Evolutionary conservation across 495 filamentous ascomycete genomes (phyloP).

Genomic region (Aspergillus hancockii): DNA sequence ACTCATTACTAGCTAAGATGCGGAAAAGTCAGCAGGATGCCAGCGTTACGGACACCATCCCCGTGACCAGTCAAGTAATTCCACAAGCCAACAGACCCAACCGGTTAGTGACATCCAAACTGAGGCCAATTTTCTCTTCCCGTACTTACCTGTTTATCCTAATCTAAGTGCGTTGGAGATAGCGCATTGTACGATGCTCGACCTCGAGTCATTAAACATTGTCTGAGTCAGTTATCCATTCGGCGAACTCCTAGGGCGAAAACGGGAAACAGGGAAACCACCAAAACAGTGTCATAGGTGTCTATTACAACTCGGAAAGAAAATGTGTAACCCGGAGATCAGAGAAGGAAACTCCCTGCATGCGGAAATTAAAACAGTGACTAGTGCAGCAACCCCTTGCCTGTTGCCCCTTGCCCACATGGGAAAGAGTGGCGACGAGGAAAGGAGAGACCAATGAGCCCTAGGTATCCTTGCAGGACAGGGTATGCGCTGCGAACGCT

Average conservation of each 20-base stretch:
- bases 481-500: conserved; percentile 14
- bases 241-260: not conserved
- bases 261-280: not conserved
- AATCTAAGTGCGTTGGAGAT: not conserved
- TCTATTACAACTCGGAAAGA: not conserved
- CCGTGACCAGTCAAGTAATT: too few relatives aligned
- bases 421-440: not conserved
- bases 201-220: not conserved
- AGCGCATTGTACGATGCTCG: not conserved
- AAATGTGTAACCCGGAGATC: not conserved
- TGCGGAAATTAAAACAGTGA: conserved; percentile 18
- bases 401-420: conserved; percentile 11
- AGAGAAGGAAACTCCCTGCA: conserved; percentile 8
- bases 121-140: not conserved
- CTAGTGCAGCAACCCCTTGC: conserved; percentile 17
- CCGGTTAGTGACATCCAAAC: not conserved
- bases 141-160: not conserved
- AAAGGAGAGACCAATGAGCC: not conserved
- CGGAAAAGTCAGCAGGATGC: too few relatives aligned
- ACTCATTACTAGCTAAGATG: too few relatives aligned
- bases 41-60: too few relatives aligned
- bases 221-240: not conserved
- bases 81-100: too few relatives aligned
- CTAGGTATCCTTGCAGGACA: conserved; percentile 17
- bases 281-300: not conserved